phyloP scores from a whole-genome alignment of 495 filamentous ascomycete species.

The Pyronema domesticum region DNA sequence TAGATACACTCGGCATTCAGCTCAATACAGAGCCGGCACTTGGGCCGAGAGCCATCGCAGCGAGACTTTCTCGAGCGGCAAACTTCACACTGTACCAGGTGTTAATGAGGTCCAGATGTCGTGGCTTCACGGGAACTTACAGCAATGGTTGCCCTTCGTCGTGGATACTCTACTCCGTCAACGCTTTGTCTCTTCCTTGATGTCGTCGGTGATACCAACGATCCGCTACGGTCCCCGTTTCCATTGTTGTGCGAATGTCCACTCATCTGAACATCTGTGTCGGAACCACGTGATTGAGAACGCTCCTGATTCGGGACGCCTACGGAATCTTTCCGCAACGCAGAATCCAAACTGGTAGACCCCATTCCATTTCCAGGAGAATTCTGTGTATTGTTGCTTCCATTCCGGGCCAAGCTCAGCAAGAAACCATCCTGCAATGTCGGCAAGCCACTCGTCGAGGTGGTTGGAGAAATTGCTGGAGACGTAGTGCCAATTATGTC shows the following conservation, averaged over 20 bases:
- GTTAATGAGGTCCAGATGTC: not conserved
- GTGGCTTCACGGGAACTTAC: slow-evolving; percentile 29
- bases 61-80: slow-evolving; percentile 68
- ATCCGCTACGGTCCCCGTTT: not conserved
- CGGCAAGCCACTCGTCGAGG: slow-evolving; percentile 14
- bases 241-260: not conserved
- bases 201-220: slow-evolving; percentile 5
- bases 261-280: slow-evolving; percentile 17
- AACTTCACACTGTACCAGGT: slow-evolving; percentile 52
- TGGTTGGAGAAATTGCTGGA: slow-evolving; percentile 21
- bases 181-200: slow-evolving; percentile 46
- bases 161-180: slow-evolving; percentile 47
- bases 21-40: slow-evolving; percentile 67
- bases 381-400: not conserved
- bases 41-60: slow-evolving; percentile 67
- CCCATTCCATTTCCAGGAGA: slow-evolving; percentile 6
- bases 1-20: slow-evolving; percentile 70
- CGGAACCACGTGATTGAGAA: slow-evolving; percentile 17
- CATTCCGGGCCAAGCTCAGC: slow-evolving; percentile 6
- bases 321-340: slow-evolving; percentile 12
- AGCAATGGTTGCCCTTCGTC: slow-evolving; percentile 53
- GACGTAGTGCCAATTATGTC: slow-evolving; percentile 21
- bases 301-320: slow-evolving; percentile 12
- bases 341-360: slow-evolving; percentile 10
- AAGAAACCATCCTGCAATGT: slow-evolving; percentile 13